Evolutionary conservation across 2,329 filamentous ascomycete genomes (phyloP), one percentile per base, ranked within the genome.

Genomic region (Parascedosporium putredinis): DNA sequence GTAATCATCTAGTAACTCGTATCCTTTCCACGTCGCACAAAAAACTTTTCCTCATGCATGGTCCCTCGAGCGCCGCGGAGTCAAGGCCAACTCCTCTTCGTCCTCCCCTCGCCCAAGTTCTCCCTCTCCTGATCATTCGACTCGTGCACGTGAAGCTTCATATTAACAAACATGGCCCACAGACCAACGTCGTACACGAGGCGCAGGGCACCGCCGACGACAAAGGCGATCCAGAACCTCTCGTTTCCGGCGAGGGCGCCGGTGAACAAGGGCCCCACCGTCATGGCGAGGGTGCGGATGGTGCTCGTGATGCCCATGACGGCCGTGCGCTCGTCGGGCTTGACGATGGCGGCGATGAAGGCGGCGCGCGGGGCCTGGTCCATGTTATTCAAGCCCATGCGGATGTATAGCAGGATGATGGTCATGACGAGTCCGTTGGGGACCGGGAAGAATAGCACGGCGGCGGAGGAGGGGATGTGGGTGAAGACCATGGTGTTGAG

Each of bases 261-360:
- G 0, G 79, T 82, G 1, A 81, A 58, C 1, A 66, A 74, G 0
- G 79, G 78, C 0, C 79, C 71, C 0, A 68, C 60, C 51, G 69
- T 79, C 53, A 77, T 72, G 0, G 79, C 77, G 9, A 84, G 57
- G 0, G 79, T 84, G 5, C 80, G 68, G 24, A 84, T 52, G 58
- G 79, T 78, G 44, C 67, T 71, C 0, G 80, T 84, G 55, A 86
- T 81, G 10, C 82, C 82, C 78, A 85, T 81, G n/a, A 82, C 79
- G 1, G 80, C 81, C 0, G 82, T 86, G 2, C 81, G 68, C 62
- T 86, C 82, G 49, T 78, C 74, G 0, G 80, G 75, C 53, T 72
- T 75, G 2, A 85, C 81, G 0, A 83, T 78, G 0, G 80, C 80
- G 1, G 81, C 79, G 46, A 86, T 83, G 51, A 86, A 78, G 0